Percentiles rank a stretch among this genome's conserved stretches.
These are phyloP conservation scores for Fusarium sp. DNA, from an alignment of 2,329 filamentous ascomycete species.

Conservation along the genomic window DNA sequence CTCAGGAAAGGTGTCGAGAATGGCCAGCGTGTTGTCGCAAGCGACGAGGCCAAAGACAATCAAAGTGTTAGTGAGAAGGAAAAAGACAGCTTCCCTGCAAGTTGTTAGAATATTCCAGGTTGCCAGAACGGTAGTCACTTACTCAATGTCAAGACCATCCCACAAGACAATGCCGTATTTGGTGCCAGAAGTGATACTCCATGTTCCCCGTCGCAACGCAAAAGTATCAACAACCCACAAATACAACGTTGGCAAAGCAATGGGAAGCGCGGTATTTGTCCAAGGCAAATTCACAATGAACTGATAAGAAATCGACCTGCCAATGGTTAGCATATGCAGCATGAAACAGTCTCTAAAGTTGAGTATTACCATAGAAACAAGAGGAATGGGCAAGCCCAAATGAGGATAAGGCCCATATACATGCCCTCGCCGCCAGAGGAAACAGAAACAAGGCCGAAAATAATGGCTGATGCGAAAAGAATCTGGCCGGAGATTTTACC, in stretches of 20 bases:
- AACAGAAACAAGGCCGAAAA: slow-evolving; percentile 57
- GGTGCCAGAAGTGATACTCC: slow-evolving; percentile 74
- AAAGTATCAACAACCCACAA: slow-evolving; percentile 78
- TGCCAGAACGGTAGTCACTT: rapidly evolving
- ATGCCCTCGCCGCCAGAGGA: slow-evolving; percentile 61
- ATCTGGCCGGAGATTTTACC: slow-evolving; percentile 60
- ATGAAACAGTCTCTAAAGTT: background rate
- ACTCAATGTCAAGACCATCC: slow-evolving; percentile 73
- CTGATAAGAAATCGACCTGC: slow-evolving; percentile 71
- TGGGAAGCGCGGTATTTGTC: slow-evolving; percentile 66
- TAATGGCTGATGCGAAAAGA: slow-evolving; percentile 55
- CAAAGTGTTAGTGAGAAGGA: slow-evolving; percentile 73
- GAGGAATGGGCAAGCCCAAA: slow-evolving; percentile 74
- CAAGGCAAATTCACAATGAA: slow-evolving; percentile 70
- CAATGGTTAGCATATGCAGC: slow-evolving; percentile 24
- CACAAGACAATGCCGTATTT: slow-evolving; percentile 73
- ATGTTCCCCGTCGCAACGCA: slow-evolving; percentile 73
- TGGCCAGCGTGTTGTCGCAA: slow-evolving; percentile 74
- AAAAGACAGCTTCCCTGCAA: slow-evolving; percentile 72
- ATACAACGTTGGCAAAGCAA: slow-evolving; percentile 72
- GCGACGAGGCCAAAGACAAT: slow-evolving; percentile 76
- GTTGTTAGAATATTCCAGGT: background rate
- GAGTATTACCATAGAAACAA: slow-evolving; percentile 53
- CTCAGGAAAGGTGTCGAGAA: slow-evolving; percentile 70
- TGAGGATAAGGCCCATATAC: slow-evolving; percentile 75